These are phyloP conservation scores for Beauveria rudraprayagi DNA, from an alignment of 2,329 filamentous ascomycete species.

Conservation along the genomic window DNA sequence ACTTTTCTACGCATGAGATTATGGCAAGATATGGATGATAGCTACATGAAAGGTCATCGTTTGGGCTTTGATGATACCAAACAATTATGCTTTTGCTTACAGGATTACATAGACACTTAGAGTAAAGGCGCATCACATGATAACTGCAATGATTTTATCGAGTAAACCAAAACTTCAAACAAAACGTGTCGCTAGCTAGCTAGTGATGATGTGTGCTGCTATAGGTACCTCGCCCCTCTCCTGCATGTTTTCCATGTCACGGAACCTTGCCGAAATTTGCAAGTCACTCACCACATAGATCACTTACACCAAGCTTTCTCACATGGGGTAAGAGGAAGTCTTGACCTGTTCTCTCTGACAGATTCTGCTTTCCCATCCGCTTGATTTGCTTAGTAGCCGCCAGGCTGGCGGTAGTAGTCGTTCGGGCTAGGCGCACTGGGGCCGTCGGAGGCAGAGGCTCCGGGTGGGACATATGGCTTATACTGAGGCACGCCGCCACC, in stretches of 20 bases:
- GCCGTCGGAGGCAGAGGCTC: slow-evolving; percentile 24
- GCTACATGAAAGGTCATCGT: not conserved
- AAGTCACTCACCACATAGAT: not conserved
- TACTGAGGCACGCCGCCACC: slow-evolving; percentile 40
- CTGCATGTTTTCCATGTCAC: not conserved
- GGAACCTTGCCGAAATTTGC: not conserved
- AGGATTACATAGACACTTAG: not conserved
- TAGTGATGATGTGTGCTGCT: slow-evolving; percentile 1
- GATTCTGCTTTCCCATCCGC: not conserved
- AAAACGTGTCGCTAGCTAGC: slow-evolving; percentile 7
- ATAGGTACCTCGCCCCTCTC: not conserved
- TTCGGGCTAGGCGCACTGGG: slow-evolving; percentile 44
- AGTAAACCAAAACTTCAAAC: not conserved
- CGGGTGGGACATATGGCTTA: slow-evolving; percentile 50
- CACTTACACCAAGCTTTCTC: not conserved
- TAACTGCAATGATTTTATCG: not conserved
- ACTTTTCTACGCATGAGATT: not conserved
- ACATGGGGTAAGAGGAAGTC: not conserved
- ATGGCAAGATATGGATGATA: not conserved
- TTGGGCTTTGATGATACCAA: not conserved
- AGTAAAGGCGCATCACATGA: not conserved
- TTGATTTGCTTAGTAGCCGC: slow-evolving; percentile 21
- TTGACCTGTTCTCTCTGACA: not conserved
- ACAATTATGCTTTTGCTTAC: not conserved
- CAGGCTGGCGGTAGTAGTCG: slow-evolving; percentile 47